Evolutionary conservation across 768 basidiomycete species (phyloP).

Genomic region (Amanita inopinata): DNA sequence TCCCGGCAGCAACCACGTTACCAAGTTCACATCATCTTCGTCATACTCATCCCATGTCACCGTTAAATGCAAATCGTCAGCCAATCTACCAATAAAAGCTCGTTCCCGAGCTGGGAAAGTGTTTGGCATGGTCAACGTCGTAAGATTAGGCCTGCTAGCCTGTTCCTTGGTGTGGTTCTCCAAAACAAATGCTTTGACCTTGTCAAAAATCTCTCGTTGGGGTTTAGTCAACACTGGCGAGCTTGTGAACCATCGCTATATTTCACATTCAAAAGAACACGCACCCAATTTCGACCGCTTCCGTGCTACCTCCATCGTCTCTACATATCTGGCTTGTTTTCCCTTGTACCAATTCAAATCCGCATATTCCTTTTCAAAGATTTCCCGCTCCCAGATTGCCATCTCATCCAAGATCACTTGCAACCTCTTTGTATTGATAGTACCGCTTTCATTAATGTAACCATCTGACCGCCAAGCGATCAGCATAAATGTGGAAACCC

Average conservation of each 20-base stretch:
- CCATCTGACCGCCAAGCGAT: slow-evolving; percentile 46
- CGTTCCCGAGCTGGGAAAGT: slow-evolving; percentile 73
- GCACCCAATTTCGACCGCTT: slow-evolving; percentile 57
- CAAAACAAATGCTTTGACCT: slow-evolving; percentile 69
- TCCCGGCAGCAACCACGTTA: slow-evolving; percentile 56
- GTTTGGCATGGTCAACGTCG: slow-evolving; percentile 61
- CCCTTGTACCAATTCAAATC: slow-evolving; percentile 93
- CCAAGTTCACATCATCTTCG: slow-evolving; percentile 68
- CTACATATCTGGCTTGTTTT: slow-evolving; percentile 70
- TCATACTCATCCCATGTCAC: slow-evolving; percentile 94
- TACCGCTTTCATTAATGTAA: slow-evolving; percentile 86
- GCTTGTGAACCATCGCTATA: too few relatives aligned
- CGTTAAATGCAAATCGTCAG: slow-evolving; percentile 65
- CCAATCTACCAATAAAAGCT: slow-evolving; percentile 67
- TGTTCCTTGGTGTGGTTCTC: slow-evolving; percentile 26
- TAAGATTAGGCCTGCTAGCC: slow-evolving; percentile 22
- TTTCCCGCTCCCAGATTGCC: slow-evolving; percentile 76
- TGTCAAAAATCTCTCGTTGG: slow-evolving; percentile 72
- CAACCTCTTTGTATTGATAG: slow-evolving; percentile 68
- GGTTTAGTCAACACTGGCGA: slow-evolving; percentile 55
- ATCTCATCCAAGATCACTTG: slow-evolving; percentile 88
- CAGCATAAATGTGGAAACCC: not conserved
- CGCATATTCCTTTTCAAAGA: slow-evolving; percentile 86
- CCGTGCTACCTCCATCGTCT: slow-evolving; percentile 52
- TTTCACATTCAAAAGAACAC: slow-evolving; percentile 16